Evolutionary conservation across 75 land plant species (phyloP), one percentile per base, ranked within the genome.

Genomic region (Chamaecyparis obtusa): DNA sequence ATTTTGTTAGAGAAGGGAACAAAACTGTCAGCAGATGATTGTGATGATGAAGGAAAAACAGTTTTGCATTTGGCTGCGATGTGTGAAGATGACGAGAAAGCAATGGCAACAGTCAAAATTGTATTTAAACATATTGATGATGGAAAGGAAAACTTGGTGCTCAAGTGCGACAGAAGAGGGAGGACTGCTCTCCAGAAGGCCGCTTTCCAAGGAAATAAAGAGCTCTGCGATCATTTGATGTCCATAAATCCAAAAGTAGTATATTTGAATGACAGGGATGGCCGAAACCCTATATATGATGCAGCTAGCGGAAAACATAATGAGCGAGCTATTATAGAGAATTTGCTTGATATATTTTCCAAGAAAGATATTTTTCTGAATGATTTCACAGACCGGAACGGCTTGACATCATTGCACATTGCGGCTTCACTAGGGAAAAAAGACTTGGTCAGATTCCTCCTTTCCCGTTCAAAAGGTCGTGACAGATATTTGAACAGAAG

Each of bases 381-480:
- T 71, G 75, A 6, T 71, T 27, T 71, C 33, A 71, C 9, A 71
- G 75, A 71, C 35, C 32, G 75, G 7, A n/a, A 27, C 75, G 75
- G 75, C 75, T 9, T 24, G 13, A 71, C 75, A 7, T 33, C 35
- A 30, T 9, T 71, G 30, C 75, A 71, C 75, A 0, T 71, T 71
- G 75, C 75, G 1, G 75, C 75, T 27, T 71, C 75, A 30, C 33
- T 71, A 1, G 75, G 75, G 2, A 30, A 71, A 27, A 71, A 24
- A 30, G 13, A 71, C 1, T 0, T 71, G 1, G 30, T 71, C 10
- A 1, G 0, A 30, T 27, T 10, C 2, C 9, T 71, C 7, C 13
- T 27, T 30, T 30, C 33, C 0, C 8, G 2, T 0, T 0, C 9
- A 30, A 6, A 71, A 10, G 1, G 1, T 24, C 1, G 0, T 0